phyloP scores from a whole-genome alignment of 2,329 filamentous ascomycete species.

The Xylariaceae sp. region DNA sequence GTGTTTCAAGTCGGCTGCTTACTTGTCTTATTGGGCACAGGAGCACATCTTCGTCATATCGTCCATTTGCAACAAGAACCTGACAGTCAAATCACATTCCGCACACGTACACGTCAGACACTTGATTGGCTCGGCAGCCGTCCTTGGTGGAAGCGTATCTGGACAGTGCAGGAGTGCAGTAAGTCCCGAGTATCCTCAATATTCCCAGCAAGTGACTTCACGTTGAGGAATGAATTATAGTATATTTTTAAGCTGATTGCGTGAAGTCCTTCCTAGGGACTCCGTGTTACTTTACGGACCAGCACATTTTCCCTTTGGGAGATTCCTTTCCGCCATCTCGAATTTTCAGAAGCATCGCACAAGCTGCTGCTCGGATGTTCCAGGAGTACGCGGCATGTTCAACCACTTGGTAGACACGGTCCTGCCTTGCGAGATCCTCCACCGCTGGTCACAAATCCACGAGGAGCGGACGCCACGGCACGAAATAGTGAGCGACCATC shows the following conservation, averaged over 20 bases:
- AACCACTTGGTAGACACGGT: slow-evolving; percentile 5
- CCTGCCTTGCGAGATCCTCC: slow-evolving; percentile 5
- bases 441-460: slow-evolving; percentile 3
- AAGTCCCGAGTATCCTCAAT: too few relatives aligned
- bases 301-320: slow-evolving; percentile 4
- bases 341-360: slow-evolving; percentile 9
- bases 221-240: too few relatives aligned
- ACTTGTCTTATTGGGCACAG: background rate
- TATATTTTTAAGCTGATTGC: too few relatives aligned
- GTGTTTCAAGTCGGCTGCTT: slow-evolving; percentile 7
- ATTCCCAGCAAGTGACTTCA: too few relatives aligned
- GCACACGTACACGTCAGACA: slow-evolving; percentile 7
- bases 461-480: background rate
- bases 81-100: slow-evolving; percentile 3
- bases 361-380: slow-evolving; percentile 7
- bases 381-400: slow-evolving; percentile 6
- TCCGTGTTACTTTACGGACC: slow-evolving; percentile 6
- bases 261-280: slow-evolving; percentile 1
- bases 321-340: slow-evolving; percentile 5
- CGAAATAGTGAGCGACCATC: background rate
- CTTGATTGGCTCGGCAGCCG: slow-evolving; percentile 8
- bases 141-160: slow-evolving; percentile 7
- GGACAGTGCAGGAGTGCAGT: slow-evolving; percentile 9
- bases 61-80: slow-evolving; percentile 5
- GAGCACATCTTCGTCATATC: slow-evolving; percentile 6